A percentile compares a stretch with the other conserved stretches of the same genome.
Conservation (phyloP, 345 rosid species). For the Sisymbrium irio region DNA sequence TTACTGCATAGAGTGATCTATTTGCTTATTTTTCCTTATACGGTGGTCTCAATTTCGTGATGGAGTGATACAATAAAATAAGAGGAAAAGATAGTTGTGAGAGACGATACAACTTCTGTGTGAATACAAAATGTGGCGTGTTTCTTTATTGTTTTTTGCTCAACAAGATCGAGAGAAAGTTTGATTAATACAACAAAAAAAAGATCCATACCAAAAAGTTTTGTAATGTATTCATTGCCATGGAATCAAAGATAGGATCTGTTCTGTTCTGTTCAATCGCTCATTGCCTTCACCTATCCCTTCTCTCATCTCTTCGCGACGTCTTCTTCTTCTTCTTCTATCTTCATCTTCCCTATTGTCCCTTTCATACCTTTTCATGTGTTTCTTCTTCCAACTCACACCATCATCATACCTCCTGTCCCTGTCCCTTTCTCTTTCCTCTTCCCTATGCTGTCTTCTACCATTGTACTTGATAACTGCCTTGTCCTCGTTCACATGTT, state of each 20-base stretch:
- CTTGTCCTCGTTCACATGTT: constrained; percentile 30
- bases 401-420: constrained; percentile 36
- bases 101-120: too few relatives aligned
- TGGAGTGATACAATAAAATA: too few relatives aligned
- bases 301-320: constrained; percentile 14
- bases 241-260: background rate
- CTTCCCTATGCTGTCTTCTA: constrained; percentile 28
- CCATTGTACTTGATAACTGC: constrained; percentile 26
- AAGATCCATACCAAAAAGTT: background rate
- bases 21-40: too few relatives aligned
- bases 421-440: constrained; percentile 30
- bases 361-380: constrained; percentile 19
- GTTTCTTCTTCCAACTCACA: constrained; percentile 28
- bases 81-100: too few relatives aligned
- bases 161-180: background rate
- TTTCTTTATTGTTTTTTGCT: background rate
- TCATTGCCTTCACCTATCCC: constrained; percentile 10
- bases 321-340: constrained; percentile 16
- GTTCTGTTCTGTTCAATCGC: background rate
- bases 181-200: background rate
- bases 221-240: background rate
- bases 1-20: too few relatives aligned
- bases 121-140: too few relatives aligned
- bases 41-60: too few relatives aligned
- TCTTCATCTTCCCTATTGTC: constrained; percentile 21